Evolutionary conservation across 768 basidiomycete genomes (phyloP), one percentile per base, ranked within the genome.

Genomic region (Royoungia palumana): DNA sequence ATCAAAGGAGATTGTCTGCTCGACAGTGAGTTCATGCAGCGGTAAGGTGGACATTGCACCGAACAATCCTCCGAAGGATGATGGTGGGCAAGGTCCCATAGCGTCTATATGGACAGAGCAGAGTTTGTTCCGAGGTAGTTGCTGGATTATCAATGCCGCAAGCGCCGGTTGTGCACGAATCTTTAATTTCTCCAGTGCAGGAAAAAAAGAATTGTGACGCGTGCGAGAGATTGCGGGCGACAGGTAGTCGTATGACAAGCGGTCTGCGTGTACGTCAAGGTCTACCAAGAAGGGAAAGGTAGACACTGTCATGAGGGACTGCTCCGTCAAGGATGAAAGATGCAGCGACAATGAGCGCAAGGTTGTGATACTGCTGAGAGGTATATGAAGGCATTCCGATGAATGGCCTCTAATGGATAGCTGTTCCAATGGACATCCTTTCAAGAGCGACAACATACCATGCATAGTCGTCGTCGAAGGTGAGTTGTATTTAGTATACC

Each of bases 181-280:
- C 42, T 61, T 70, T 16, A 80, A 53, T 32, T 63, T 72, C 24
- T 59, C 60, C 24, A 80, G 56, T 1, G 67, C 62, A 32, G 65
- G 65, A 51, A 79, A 75, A 45, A 62, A 62, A 2, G 50, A 16
- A 10, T 14, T 10, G 40, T 40, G 45, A 41, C 9, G 19, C 13
- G 25, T 14, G 32, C 37, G 30, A 34, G 43, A n/a, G 2, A 56
- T 38, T 37, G 50, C 45, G 13, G 25, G 16, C 10, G 50, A 51
- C 27, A 58, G 44, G 27, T 57, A 53, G 25, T 69, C 60, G 5
- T 52, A 27, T 20, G 65, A 62, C 22, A 79, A 52, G 52, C 70
- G 68, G 10, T 68, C 63, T 2, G 71, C 74, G 46, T 80, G 77
- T 10, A 79, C 44, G 46, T 77, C 71, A 28, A 80, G 65, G 35